A percentile compares a stretch with the other conserved stretches of the same genome.
Conservation (phyloP, 495 filamentous ascomycete species). For the Clavariopsis aquatica region DNA sequence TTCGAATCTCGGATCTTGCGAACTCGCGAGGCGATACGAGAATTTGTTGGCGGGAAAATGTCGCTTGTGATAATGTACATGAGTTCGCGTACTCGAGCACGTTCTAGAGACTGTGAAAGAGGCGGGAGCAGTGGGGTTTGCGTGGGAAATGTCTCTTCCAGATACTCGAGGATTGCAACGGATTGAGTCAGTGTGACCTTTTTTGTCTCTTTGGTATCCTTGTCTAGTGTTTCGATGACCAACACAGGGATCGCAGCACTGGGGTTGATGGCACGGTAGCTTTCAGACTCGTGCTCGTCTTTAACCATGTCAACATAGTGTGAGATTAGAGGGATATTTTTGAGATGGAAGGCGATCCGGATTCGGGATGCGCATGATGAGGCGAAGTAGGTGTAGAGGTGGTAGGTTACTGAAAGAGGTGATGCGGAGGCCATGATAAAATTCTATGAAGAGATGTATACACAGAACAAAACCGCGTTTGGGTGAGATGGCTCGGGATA, state of each 20-base stretch:
- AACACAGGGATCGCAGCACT: slow-evolving; percentile 54
- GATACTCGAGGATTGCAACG: slow-evolving; percentile 56
- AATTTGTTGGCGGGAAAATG: slow-evolving; percentile 54
- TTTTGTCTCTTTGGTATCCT: background rate
- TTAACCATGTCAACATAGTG: slow-evolving; percentile 52
- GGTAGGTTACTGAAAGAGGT: background rate
- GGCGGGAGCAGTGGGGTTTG: slow-evolving; percentile 44
- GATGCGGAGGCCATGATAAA: background rate
- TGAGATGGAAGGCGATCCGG: slow-evolving; percentile 54
- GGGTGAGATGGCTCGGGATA: no score
- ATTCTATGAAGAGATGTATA: background rate
- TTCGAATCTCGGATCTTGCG: slow-evolving; percentile 40
- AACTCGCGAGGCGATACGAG: slow-evolving; percentile 50
- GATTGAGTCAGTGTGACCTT: slow-evolving; percentile 53
- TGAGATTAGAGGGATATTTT: slow-evolving; percentile 48
- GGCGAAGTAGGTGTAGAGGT: slow-evolving; percentile 57
- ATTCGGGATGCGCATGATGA: slow-evolving; percentile 59
- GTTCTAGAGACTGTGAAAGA: slow-evolving; percentile 30
- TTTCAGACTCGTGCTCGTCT: slow-evolving; percentile 37
- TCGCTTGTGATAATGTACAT: slow-evolving; percentile 53
- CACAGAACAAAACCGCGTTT: no score
- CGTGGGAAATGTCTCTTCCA: slow-evolving; percentile 51
- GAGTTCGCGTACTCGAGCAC: slow-evolving; percentile 51
- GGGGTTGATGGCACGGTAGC: slow-evolving; percentile 50
- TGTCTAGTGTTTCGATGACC: slow-evolving; percentile 29